These are phyloP conservation scores for Pythium utonaiense DNA, from an alignment of 352 stramenopile species.

Conservation along the genomic window DNA sequence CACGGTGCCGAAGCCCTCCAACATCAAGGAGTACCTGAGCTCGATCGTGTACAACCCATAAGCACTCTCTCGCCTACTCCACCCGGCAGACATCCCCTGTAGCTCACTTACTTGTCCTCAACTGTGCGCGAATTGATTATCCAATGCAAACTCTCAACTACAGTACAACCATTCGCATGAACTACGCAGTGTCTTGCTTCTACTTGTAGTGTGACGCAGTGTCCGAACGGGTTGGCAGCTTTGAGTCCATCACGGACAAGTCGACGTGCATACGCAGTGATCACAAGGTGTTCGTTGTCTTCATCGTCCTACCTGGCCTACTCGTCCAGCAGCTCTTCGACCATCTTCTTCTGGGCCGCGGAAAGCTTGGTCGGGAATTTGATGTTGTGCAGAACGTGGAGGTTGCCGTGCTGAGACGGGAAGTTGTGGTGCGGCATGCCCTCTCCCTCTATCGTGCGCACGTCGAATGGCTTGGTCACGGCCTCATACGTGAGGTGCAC, in stretches of 20 bases:
- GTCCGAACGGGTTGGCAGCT: too few species aligned
- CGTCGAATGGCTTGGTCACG: slow-evolving; percentile 93
- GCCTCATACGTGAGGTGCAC: slow-evolving; percentile 83
- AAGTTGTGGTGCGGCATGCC: slow-evolving; percentile 95
- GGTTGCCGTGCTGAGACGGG: slow-evolving; percentile 86
- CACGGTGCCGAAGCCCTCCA: slow-evolving; percentile 42
- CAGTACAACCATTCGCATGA: too few species aligned
- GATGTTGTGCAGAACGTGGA: slow-evolving; percentile 95
- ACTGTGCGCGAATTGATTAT: slow-evolving; percentile 2
- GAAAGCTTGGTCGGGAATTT: slow-evolving; percentile 91
- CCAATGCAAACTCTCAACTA: neutral
- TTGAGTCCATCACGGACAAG: too few species aligned
- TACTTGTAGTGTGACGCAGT: too few species aligned
- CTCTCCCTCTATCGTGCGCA: slow-evolving; percentile 89
- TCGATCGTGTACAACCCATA: slow-evolving; percentile 78
- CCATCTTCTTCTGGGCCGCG: slow-evolving; percentile 80
- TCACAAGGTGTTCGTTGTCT: too few species aligned
- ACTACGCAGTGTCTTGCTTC: too few species aligned
- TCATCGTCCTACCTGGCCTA: neutral
- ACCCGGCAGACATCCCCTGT: neutral
- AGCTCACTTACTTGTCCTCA: neutral
- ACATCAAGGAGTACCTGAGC: slow-evolving; percentile 51
- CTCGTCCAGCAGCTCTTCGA: slow-evolving; percentile 31
- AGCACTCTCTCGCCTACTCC: slow-evolving; percentile 1
- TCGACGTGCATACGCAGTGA: too few species aligned